Percentiles rank a stretch among this genome's conserved stretches.
Evolutionary conservation across 106 monocot species (phyloP).

Genomic region (Phalaenopsis equestris): DNA sequence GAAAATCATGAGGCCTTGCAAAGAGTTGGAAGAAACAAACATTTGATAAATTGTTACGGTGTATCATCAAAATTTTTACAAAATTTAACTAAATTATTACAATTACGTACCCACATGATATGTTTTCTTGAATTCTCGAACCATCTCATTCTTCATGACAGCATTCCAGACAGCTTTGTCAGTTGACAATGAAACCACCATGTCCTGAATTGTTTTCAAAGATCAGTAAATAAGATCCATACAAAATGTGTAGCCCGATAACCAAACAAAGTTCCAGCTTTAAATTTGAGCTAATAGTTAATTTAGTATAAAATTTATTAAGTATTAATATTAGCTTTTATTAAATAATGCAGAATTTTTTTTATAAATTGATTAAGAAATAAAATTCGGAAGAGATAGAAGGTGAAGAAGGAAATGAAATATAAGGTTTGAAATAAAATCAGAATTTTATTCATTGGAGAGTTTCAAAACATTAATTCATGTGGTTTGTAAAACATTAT

Average conservation of each 20-base stretch:
- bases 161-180: slow-evolving; percentile 71
- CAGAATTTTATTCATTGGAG: no score
- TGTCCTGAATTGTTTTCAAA: slow-evolving; percentile 23
- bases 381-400: no score
- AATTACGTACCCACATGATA: slow-evolving; percentile 32
- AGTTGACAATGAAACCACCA: slow-evolving; percentile 45
- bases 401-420: no score
- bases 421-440: no score
- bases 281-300: neutral
- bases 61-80: neutral
- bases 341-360: no score
- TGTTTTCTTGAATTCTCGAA: slow-evolving; percentile 43
- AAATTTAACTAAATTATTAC: neutral
- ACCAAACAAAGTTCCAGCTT: neutral
- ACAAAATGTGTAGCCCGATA: neutral
- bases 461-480: no score
- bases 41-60: neutral
- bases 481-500: no score
- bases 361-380: no score
- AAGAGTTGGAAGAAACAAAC: neutral
- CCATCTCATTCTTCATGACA: slow-evolving; percentile 62
- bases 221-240: neutral
- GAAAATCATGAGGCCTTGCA: neutral
- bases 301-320: no score
- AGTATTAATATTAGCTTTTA: no score